Conservation (phyloP, 1,139 yeast species). For the Zygosaccharomyces pseudobailii region DNA sequence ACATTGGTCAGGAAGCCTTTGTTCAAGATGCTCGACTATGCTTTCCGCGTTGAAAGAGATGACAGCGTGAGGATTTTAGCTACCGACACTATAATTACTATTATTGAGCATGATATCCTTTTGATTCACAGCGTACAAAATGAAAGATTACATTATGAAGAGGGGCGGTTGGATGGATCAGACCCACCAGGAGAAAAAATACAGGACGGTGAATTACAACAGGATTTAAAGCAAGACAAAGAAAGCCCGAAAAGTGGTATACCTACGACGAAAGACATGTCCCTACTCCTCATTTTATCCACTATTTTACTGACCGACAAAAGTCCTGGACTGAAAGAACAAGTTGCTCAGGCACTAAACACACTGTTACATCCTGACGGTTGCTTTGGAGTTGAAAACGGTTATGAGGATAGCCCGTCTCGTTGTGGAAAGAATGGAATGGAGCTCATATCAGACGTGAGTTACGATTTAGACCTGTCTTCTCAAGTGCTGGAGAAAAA, state of each 20-base stretch:
- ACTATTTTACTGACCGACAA: conserved; percentile 58
- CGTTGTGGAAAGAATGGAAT: conserved; percentile 13
- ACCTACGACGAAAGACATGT: conserved; percentile 43
- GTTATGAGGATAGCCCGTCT: conserved; percentile 12
- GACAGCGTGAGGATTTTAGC: conserved; percentile 59
- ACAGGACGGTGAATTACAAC: neutral
- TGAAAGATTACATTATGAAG: conserved; percentile 13
- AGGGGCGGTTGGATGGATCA: conserved; percentile 1
- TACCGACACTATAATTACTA: conserved; percentile 73
- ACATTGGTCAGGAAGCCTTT: conserved; percentile 65
- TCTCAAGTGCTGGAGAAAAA: conserved; percentile 2
- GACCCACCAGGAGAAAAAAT: neutral
- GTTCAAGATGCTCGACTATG: conserved; percentile 65
- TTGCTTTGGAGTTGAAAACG: conserved; percentile 23
- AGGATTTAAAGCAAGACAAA: neutral
- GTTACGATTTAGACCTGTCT: conserved; percentile 2
- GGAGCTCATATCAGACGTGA: conserved; percentile 11
- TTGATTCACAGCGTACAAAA: conserved; percentile 45
- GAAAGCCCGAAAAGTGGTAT: conserved; percentile 7
- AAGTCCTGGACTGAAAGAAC: conserved; percentile 71
- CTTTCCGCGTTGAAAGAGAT: conserved; percentile 53
- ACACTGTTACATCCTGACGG: conserved; percentile 61
- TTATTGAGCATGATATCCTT: conserved; percentile 79
- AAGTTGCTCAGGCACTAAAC: conserved; percentile 78
- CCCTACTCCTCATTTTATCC: conserved; percentile 55